phyloP scores from a whole-genome alignment of 2,329 filamentous ascomycete species.

The Whalleya microplaca region DNA sequence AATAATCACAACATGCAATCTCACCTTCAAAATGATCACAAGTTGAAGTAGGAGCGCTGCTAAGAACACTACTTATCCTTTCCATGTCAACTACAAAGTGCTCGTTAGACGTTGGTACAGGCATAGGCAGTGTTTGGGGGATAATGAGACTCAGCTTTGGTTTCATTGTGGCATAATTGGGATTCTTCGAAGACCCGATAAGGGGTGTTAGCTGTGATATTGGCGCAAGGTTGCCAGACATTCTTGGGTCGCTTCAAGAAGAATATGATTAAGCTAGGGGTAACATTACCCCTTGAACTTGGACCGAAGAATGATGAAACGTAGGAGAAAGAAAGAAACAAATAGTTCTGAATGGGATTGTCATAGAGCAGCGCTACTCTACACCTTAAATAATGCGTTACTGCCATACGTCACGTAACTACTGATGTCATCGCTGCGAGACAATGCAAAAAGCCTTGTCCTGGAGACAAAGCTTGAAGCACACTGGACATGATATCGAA shows the following conservation, averaged over 20 bases:
- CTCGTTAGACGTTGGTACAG: background rate
- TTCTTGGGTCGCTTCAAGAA: background rate
- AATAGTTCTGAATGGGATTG: background rate
- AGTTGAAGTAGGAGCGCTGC: background rate
- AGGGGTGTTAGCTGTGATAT: conserved; percentile 19
- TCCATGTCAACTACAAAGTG: conserved; percentile 15
- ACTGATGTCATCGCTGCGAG: background rate
- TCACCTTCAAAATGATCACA: background rate
- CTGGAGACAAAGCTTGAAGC: background rate
- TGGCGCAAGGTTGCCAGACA: background rate
- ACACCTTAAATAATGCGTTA: background rate
- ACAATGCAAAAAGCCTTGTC: conserved; percentile 11
- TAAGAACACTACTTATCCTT: background rate
- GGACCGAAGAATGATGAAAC: background rate
- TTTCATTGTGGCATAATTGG: conserved; percentile 21
- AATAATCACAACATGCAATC: conserved; percentile 24
- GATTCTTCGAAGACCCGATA: conserved; percentile 2
- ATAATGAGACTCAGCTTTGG: conserved; percentile 15
- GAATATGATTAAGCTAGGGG: background rate
- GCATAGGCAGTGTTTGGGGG: background rate
- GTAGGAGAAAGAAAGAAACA: background rate
- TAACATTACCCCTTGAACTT: background rate
- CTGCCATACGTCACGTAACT: background rate
- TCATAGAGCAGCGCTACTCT: background rate
- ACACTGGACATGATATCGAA: background rate